phyloP scores from a whole-genome alignment of 306 rosid genomes.

The Lagenaria siceraria region DNA sequence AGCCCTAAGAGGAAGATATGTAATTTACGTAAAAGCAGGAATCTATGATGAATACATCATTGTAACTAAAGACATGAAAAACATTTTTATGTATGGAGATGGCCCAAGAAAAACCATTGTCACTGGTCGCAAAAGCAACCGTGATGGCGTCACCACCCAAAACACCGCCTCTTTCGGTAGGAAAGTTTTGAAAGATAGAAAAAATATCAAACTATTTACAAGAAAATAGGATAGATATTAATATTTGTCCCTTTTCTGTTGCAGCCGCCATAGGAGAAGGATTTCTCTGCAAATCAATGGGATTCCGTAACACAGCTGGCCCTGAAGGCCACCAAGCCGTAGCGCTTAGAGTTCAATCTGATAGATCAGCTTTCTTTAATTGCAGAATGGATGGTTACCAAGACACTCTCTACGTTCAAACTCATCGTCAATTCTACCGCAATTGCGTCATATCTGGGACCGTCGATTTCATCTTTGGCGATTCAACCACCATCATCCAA shows the following conservation, averaged over 20 bases:
- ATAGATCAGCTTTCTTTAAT: slow-evolving; percentile 33
- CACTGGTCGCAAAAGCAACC: slow-evolving; percentile 30
- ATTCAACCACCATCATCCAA: slow-evolving; percentile 33
- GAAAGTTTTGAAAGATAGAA: too few relatives aligned
- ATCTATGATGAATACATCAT: slow-evolving; percentile 39
- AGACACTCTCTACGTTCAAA: slow-evolving; percentile 53
- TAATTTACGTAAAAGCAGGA: slow-evolving; percentile 58
- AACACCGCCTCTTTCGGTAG: slow-evolving; percentile 45
- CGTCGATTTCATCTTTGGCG: slow-evolving; percentile 65
- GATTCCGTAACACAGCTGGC: slow-evolving; percentile 60
- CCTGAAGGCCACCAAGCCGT: slow-evolving; percentile 59
- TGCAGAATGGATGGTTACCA: slow-evolving; percentile 51
- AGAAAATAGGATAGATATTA: too few relatives aligned
- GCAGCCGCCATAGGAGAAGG: slow-evolving; percentile 24
- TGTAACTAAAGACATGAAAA: slow-evolving; percentile 2
- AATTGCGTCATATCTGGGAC: slow-evolving; percentile 74
- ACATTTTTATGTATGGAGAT: slow-evolving; percentile 55
- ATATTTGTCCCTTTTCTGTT: too few relatives aligned
- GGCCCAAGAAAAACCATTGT: slow-evolving; percentile 44
- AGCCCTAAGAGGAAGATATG: slow-evolving; percentile 18
- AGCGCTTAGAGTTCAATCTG: slow-evolving; percentile 56
- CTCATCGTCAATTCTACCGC: slow-evolving; percentile 56
- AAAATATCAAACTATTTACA: too few relatives aligned
- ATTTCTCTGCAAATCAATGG: slow-evolving; percentile 42
- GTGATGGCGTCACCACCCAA: slow-evolving; percentile 26